Percentiles rank a stretch among this genome's conserved stretches.
phyloP scores from a whole-genome alignment of 306 rosid genomes.

The Cucumis melo region DNA sequence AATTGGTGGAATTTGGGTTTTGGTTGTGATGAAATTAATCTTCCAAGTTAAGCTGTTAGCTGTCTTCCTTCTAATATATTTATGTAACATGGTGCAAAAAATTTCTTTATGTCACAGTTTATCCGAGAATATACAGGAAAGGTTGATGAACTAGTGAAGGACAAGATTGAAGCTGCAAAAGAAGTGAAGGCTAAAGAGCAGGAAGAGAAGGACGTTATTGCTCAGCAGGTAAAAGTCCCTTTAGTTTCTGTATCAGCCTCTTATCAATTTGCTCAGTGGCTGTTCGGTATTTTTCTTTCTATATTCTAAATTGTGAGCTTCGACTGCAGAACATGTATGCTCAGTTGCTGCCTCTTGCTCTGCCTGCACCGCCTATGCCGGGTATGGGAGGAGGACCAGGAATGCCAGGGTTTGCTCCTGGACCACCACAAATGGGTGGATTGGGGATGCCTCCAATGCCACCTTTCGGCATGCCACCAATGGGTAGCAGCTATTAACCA shows the following conservation, averaged over 20 bases:
- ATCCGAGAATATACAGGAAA: slow-evolving; percentile 94
- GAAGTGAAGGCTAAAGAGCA: slow-evolving; percentile 70
- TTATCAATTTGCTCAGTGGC: background rate
- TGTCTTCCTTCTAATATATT: background rate
- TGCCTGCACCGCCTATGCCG: slow-evolving; percentile 97
- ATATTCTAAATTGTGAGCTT: slow-evolving; percentile 1
- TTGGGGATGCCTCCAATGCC: slow-evolving; percentile 99
- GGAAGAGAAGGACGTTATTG: slow-evolving; percentile 83
- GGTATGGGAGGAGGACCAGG: slow-evolving; percentile 77
- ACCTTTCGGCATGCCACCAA: slow-evolving; percentile 94
- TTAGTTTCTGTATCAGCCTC: background rate
- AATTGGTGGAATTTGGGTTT: background rate
- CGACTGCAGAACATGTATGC: slow-evolving; percentile 94
- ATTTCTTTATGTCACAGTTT: slow-evolving; percentile 35
- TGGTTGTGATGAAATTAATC: background rate
- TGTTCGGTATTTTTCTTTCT: background rate
- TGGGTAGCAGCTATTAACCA: slow-evolving; percentile 77
- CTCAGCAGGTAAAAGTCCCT: slow-evolving; percentile 67
- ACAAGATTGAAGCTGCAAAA: slow-evolving; percentile 62
- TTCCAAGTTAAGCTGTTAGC: background rate
- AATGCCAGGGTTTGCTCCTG: slow-evolving; percentile 65
- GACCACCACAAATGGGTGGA: slow-evolving; percentile 90
- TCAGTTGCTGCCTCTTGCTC: slow-evolving; percentile 88
- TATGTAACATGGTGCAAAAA: background rate
- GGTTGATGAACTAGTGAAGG: slow-evolving; percentile 87